Percentiles rank a stretch among this genome's conserved stretches.
These are phyloP conservation scores for Boletus insuetus DNA, from an alignment of 768 basidiomycete species.

Conservation along the genomic window DNA sequence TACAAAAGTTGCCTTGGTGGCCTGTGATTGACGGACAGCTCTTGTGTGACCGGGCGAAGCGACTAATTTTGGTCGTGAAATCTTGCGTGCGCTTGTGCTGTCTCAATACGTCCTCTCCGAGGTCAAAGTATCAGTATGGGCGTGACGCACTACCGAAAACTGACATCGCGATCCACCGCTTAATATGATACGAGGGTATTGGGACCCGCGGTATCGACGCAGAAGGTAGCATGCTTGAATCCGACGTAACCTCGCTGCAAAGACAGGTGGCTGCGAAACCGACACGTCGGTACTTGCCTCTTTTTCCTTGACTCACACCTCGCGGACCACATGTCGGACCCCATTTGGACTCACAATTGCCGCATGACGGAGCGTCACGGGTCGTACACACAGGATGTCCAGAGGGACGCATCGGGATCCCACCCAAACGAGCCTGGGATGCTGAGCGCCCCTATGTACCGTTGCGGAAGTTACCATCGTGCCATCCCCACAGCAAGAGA, in stretches of 20 bases:
- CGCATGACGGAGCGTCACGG: slow-evolving; percentile 2
- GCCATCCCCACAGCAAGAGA: slow-evolving; percentile 17
- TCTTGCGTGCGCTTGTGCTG: not conserved
- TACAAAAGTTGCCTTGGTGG: slow-evolving; percentile 22
- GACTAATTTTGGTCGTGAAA: slow-evolving; percentile 8
- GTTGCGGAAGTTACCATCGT: slow-evolving; percentile 5
- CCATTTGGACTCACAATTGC: slow-evolving; percentile 16
- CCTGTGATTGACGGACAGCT: slow-evolving; percentile 5
- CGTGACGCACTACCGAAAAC: not conserved
- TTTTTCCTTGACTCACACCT: slow-evolving; percentile 9
- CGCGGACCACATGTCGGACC: slow-evolving; percentile 1
- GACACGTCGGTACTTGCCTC: not conserved
- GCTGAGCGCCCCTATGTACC: slow-evolving; percentile 9
- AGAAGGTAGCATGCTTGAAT: slow-evolving; percentile 11
- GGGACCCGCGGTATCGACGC: slow-evolving; percentile 16
- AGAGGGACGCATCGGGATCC: slow-evolving; percentile 12
- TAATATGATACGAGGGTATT: slow-evolving; percentile 3
- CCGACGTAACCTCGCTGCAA: slow-evolving; percentile 12
- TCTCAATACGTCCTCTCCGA: slow-evolving; percentile 5
- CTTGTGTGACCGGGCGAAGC: slow-evolving; percentile 10
- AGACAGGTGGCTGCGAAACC: slow-evolving; percentile 2
- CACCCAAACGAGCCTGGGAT: slow-evolving; percentile 8
- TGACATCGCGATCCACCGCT: slow-evolving; percentile 13
- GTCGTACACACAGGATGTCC: slow-evolving; percentile 9
- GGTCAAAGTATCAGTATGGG: slow-evolving; percentile 1